phyloP scores from a whole-genome alignment of 768 basidiomycete species.

The Leccinum disarticulatum region DNA sequence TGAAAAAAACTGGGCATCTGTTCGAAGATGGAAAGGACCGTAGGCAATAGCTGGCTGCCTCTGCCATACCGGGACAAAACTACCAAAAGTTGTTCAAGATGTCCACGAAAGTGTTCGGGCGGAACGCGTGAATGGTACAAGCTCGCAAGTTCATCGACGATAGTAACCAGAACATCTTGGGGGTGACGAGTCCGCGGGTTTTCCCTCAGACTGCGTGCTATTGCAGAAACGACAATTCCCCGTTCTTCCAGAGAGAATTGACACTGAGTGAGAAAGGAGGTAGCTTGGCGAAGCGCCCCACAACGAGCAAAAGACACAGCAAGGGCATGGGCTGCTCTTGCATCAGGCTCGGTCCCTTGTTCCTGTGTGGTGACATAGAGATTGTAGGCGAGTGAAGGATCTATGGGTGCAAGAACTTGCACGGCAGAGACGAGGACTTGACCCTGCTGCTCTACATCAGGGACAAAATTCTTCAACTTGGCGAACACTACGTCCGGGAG shows the following conservation, averaged over 20 bases:
- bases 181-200: conserved; percentile 34
- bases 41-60: conserved; percentile 34
- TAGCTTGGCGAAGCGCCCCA: conserved; percentile 28
- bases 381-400: conserved; percentile 32
- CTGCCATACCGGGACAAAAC: conserved; percentile 40
- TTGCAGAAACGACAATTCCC: conserved; percentile 38
- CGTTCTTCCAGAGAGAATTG: conserved; percentile 32
- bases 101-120: conserved; percentile 39
- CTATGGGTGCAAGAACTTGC: conserved; percentile 23
- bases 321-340: conserved; percentile 29
- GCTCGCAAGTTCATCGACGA: conserved; percentile 37
- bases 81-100: conserved; percentile 45
- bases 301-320: conserved; percentile 29
- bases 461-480: conserved; percentile 26
- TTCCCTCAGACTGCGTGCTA: conserved; percentile 39
- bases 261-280: conserved; percentile 35
- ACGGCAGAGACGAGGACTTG: conserved; percentile 27
- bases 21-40: conserved; percentile 41
- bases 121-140: conserved; percentile 39
- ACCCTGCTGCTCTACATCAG: conserved; percentile 25
- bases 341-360: conserved; percentile 24
- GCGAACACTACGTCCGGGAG: conserved; percentile 33
- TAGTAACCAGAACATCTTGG: conserved; percentile 27
- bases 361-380: conserved; percentile 35
- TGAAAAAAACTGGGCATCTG: conserved; percentile 41